Conservation (phyloP, 2,329 filamentous ascomycete species). For the Stemphylium lycopersici region DNA sequence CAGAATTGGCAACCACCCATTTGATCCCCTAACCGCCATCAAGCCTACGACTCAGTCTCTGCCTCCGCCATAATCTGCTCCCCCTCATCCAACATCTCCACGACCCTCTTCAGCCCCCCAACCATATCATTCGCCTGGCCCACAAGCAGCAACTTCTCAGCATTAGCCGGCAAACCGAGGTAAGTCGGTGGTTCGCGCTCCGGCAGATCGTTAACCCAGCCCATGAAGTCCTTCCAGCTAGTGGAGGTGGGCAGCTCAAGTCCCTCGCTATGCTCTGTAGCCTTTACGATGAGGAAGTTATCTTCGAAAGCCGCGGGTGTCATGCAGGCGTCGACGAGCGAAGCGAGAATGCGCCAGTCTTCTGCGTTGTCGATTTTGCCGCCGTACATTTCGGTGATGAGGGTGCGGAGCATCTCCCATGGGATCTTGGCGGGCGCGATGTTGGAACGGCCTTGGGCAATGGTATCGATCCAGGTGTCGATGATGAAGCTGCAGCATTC, state of each 20-base stretch:
- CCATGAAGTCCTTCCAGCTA: constrained; percentile 81
- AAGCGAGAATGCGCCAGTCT: constrained; percentile 76
- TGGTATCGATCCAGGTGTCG: constrained; percentile 87
- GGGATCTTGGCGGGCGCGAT: constrained; percentile 92
- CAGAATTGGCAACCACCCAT: not conserved
- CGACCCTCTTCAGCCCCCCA: constrained; percentile 81
- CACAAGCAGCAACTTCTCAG: constrained; percentile 91
- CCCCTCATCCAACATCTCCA: constrained; percentile 88
- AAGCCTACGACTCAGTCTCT: constrained; percentile 15
- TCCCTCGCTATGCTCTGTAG: constrained; percentile 59
- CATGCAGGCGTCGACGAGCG: constrained; percentile 77
- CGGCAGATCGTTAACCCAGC: constrained; percentile 89
- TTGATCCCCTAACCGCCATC: not conserved
- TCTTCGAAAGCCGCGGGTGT: constrained; percentile 91
- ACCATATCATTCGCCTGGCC: constrained; percentile 87
- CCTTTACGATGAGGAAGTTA: constrained; percentile 83
- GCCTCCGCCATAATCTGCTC: constrained; percentile 83
- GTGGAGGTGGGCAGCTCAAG: constrained; percentile 82
- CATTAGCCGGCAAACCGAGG: constrained; percentile 89
- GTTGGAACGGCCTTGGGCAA: constrained; percentile 85
- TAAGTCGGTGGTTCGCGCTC: constrained; percentile 97
- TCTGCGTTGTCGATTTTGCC: constrained; percentile 94
- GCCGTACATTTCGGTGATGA: constrained; percentile 93
- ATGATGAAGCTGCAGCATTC: constrained; percentile 97
- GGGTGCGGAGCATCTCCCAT: constrained; percentile 91